phyloP scores from a whole-genome alignment of 2,329 filamentous ascomycete species.

The Fusarium newnesense region DNA sequence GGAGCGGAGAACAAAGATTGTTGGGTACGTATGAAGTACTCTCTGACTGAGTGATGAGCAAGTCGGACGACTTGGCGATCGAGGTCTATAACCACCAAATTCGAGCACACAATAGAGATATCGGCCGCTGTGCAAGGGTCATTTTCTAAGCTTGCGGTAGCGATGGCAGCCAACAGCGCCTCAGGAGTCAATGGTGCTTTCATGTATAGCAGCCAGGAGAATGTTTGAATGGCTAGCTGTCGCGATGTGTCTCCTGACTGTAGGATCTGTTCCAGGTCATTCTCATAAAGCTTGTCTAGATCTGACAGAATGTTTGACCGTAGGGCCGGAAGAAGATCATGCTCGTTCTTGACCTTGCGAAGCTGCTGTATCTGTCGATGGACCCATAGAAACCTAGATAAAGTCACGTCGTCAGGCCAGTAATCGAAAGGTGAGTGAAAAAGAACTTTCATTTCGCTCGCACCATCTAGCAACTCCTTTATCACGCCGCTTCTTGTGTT shows the following conservation, averaged over 20 bases:
- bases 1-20: background rate
- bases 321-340: background rate
- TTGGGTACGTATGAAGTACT: background rate
- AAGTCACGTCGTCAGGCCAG: background rate
- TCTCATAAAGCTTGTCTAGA: background rate
- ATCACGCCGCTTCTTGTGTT: background rate
- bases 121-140: background rate
- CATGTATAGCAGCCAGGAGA: background rate
- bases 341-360: background rate
- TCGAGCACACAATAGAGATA: background rate
- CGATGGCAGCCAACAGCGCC: background rate
- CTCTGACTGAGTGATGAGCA: background rate
- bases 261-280: background rate
- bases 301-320: background rate
- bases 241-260: background rate
- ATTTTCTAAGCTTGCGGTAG: background rate
- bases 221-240: background rate
- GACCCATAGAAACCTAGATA: background rate
- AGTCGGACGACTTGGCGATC: background rate
- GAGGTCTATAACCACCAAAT: background rate
- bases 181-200: background rate
- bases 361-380: background rate
- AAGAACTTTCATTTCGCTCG: background rate
- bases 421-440: fast-evolving
- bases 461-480: background rate